phyloP scores from a whole-genome alignment of 2,329 filamentous ascomycete species.

The Ophiostoma himal-ulmi region DNA sequence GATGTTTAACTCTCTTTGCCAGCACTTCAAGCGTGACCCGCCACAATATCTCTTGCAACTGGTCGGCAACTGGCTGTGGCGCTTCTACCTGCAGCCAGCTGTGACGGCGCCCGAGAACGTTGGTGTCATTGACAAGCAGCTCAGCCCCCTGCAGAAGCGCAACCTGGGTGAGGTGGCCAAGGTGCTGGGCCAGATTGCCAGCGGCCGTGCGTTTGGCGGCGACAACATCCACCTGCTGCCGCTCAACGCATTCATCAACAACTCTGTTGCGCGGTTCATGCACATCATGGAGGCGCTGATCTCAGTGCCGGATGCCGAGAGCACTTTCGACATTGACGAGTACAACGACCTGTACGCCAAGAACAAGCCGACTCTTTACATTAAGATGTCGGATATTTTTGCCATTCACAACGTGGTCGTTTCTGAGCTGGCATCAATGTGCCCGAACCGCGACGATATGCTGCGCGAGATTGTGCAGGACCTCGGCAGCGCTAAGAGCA shows the following conservation, averaged over 20 bases:
- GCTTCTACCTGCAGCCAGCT: constrained; percentile 85
- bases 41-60: constrained; percentile 73
- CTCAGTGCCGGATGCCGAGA: constrained; percentile 76
- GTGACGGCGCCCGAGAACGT: constrained; percentile 85
- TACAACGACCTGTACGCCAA: constrained; percentile 97
- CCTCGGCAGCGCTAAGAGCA: constrained; percentile 90
- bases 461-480: constrained; percentile 89
- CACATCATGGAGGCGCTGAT: constrained; percentile 74
- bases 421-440: constrained; percentile 69
- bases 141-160: constrained; percentile 87
- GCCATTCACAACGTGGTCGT: constrained; percentile 87
- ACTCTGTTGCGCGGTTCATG: constrained; percentile 73
- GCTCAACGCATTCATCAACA: constrained; percentile 81
- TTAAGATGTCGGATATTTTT: constrained; percentile 97
- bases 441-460: constrained; percentile 75
- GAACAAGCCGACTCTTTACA: constrained; percentile 96
- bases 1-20: constrained; percentile 70
- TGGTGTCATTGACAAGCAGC: constrained; percentile 81
- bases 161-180: constrained; percentile 89
- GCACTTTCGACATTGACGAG: constrained; percentile 95
- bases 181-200: constrained; percentile 80
- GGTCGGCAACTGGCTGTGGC: constrained; percentile 89
- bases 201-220: constrained; percentile 83
- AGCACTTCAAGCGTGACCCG: constrained; percentile 74
- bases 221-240: constrained; percentile 96